Base-by-base conservation (phyloP, 2,329 filamentous ascomycete species). In the Gliomastix tumulicola region DNA sequence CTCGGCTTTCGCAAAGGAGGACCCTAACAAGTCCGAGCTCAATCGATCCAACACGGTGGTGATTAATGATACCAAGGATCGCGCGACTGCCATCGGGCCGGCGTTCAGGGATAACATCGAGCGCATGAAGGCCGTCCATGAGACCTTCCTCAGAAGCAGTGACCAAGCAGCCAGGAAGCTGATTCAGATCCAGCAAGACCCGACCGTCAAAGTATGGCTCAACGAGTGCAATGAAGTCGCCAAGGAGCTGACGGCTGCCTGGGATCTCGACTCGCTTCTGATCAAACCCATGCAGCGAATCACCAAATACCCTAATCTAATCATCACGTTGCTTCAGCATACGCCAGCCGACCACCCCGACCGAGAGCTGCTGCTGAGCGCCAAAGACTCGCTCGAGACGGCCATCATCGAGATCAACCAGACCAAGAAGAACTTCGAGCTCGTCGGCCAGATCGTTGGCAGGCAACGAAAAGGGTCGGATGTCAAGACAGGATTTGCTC, bases 221-320 rank as follows among this genome's bases (percentile, higher is more conserved):
- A 83, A 83, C 40, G 90, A 96, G 59, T 98, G 92, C 60, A 88
- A 92, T 51, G 81, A 88, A 48, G 89, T 90, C 51, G 89, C 90
- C 11, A 85, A 88, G 48, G 92, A 96, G 55, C 73, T 98, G 44
- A 98, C 92, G 0, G 79, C 82, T 19, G 90, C 92, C 1, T 98
- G 92, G 92, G 86, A 94, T 57, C 62, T 98, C 42, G 89, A 96
- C 57, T 94, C 92, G 1, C 69, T 98, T n/a, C 74, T 98, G 16
- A 90, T 98, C 54, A 98, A 98, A 60, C 92, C 92, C 3, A 89
- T 94, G 57, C 92, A 98, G 61, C 79, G 92, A 33, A 82, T 97
- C 43, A 82, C 90, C 22, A 96, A 96, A 53, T 98, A 97, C 53
- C 88, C 88, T 4, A 80, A 95, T 32, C 69, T 98, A 28, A 76